phyloP scores from a whole-genome alignment of 2,329 filamentous ascomycete genomes.

The Monosporascus sp. region DNA sequence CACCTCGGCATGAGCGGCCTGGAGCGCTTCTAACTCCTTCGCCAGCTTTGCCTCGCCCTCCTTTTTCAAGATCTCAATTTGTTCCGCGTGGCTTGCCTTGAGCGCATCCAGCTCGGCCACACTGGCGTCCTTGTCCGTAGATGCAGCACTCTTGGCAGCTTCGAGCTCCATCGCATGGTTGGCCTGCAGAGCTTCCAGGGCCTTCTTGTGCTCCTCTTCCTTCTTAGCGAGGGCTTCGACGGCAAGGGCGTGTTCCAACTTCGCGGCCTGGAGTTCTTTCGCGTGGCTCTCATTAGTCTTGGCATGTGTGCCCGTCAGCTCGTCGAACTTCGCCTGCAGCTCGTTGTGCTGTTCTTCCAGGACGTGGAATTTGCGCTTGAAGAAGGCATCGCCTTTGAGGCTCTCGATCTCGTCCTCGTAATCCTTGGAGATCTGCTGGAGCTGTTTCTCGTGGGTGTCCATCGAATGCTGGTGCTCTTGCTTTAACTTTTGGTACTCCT shows the following conservation, averaged over 20 bases:
- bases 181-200: conserved; percentile 48
- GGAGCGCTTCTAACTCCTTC: conserved; percentile 31
- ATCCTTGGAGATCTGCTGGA: conserved; percentile 53
- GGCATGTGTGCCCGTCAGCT: conserved; percentile 27
- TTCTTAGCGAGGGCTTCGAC: conserved; percentile 44
- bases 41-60: conserved; percentile 35
- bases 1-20: conserved; percentile 37
- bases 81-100: conserved; percentile 48
- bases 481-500: conserved; percentile 42
- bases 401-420: conserved; percentile 62
- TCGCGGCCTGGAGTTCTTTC: conserved; percentile 11
- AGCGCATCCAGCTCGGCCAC: conserved; percentile 46
- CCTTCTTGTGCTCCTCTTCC: conserved; percentile 47
- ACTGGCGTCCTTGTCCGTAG: conserved; percentile 43
- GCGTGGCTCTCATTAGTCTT: conserved; percentile 33
- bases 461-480: conserved; percentile 35
- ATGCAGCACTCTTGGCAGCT: conserved; percentile 46
- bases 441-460: conserved; percentile 50
- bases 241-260: conserved; percentile 26
- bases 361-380: conserved; percentile 58
- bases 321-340: conserved; percentile 7
- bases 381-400: conserved; percentile 56
- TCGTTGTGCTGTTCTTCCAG: conserved; percentile 51
- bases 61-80: conserved; percentile 38
- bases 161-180: conserved; percentile 56